Evolutionary conservation across 2,329 filamentous ascomycete genomes (phyloP), one percentile per base, ranked within the genome.

Genomic region (Colletotrichum sp.): DNA sequence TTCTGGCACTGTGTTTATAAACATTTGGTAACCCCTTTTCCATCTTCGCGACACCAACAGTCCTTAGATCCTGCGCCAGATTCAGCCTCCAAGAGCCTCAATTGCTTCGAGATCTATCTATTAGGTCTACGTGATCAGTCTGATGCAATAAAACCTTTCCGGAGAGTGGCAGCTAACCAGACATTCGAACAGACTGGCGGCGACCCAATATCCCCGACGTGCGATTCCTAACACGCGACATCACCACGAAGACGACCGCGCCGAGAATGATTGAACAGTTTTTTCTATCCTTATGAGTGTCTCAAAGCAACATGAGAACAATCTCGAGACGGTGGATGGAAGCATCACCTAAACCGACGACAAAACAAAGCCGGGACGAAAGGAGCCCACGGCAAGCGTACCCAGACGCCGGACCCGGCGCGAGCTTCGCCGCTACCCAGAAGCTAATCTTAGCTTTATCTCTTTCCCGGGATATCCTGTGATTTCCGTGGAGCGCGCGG

Each of bases 381-480:
- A 11, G 3, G 3, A n/a, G 27, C 8, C 22, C 22, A 36, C n/a
- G 27, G 8, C 6, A 34, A 63, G 0, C 19, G n/a, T 36, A n/a
- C 16, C 27, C 16, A 63, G 16, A 16, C 16, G 27, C 28, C n/a
- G 27, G n/a, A n/a, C 25, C 13, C 2, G 39, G 28, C 8, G 25
- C 22, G 4, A 48, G 19, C 22, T n/a, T 22, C 15, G 63, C 63
- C 25, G 25, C 27, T 30, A 39, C 32, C n/a, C 30, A 15, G 19
- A 48, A 12, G 63, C 36, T 30, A 66, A 66, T 66, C 63, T 48
- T 48, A 48, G 63, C 36, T 32, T 66, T 22, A 32, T 22, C 30
- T 32, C 30, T 13, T 11, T 13, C 8, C 61, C 13, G 13, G 16
- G 63, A 27, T 28, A 30, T 16, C 63, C 27, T 32, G 4, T 39